Evolutionary conservation across 1,284 basidiomycete species (phyloP).

Genomic region (Ustilago hordei): DNA sequence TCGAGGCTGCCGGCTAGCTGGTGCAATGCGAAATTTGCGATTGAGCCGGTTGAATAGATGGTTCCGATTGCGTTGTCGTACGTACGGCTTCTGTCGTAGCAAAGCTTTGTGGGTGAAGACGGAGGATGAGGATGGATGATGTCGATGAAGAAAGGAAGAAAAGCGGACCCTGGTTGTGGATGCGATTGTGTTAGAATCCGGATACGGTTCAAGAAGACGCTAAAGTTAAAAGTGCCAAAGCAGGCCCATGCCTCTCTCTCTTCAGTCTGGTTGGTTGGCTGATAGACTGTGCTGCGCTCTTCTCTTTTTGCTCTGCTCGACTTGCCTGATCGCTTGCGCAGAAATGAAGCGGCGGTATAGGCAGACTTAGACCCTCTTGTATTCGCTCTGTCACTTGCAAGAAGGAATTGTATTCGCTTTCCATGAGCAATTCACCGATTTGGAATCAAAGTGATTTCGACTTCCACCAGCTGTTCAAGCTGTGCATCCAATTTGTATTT

Average conservation of each 20-base stretch:
- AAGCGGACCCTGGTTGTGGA: conserved; percentile 21
- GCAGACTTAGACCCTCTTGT: not conserved
- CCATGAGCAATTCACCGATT: not conserved
- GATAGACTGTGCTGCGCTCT: conserved; percentile 6
- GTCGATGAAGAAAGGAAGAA: conserved; percentile 12
- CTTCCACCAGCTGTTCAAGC: not conserved
- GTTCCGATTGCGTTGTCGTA: not conserved
- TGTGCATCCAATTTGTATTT: not conserved
- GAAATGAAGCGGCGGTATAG: not conserved
- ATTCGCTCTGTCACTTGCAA: not conserved
- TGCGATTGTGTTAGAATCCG: conserved; percentile 31
- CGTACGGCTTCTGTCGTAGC: conserved; percentile 30
- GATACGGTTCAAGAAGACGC: conserved; percentile 25
- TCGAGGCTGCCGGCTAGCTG: not conserved
- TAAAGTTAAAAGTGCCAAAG: not conserved
- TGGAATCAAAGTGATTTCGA: not conserved
- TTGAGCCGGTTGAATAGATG: not conserved
- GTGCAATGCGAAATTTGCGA: not conserved
- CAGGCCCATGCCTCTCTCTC: conserved; percentile 18
- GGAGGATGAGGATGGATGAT: conserved; percentile 4
- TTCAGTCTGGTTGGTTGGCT: conserved; percentile 24
- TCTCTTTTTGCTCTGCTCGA: not conserved
- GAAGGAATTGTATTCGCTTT: not conserved
- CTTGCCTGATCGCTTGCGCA: conserved; percentile 6
- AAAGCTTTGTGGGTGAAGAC: conserved; percentile 10